Conservation (phyloP, 169 alveolate genomes). For the Plasmodium sp. region DNA sequence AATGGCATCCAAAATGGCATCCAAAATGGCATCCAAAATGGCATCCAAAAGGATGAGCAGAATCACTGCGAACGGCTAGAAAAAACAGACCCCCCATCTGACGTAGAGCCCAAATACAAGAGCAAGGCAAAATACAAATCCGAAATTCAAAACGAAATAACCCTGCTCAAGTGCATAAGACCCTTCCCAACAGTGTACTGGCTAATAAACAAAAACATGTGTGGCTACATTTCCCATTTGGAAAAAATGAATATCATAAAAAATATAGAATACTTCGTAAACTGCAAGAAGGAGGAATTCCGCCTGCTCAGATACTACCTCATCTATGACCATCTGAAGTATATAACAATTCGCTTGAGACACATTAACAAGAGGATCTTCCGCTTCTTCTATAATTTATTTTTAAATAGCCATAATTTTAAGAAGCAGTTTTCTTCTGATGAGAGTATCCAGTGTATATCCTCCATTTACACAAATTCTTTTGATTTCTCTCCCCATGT, state of each 20-base stretch:
- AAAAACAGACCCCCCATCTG: not conserved
- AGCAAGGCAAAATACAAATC: not conserved
- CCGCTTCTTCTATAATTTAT: slow-evolving; percentile 28
- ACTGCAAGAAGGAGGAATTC: slow-evolving; percentile 30
- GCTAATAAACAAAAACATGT: slow-evolving; percentile 76
- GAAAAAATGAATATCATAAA: slow-evolving; percentile 81
- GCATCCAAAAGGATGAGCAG: not conserved
- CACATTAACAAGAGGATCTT: slow-evolving; percentile 43
- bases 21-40: not conserved
- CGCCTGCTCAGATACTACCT: slow-evolving; percentile 34
- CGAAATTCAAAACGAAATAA: slow-evolving; percentile 35
- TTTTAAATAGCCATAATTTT: slow-evolving; percentile 35
- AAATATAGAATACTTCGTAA: slow-evolving; percentile 72
- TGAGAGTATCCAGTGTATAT: not conserved
- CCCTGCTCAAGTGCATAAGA: slow-evolving; percentile 54
- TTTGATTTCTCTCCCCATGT: slow-evolving; percentile 12
- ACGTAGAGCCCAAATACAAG: not conserved
- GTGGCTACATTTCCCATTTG: slow-evolving; percentile 79
- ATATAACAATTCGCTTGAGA: slow-evolving; percentile 38
- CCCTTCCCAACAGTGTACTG: slow-evolving; percentile 87
- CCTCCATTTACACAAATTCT: not conserved
- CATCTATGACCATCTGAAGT: slow-evolving; percentile 69
- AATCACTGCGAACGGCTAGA: not conserved
- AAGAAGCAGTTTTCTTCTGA: not conserved
- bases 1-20: not conserved